Evolutionary conservation across 106 monocot species (phyloP), one percentile per base, ranked within the genome.

Genomic region (Dioscorea zingiberensis): DNA sequence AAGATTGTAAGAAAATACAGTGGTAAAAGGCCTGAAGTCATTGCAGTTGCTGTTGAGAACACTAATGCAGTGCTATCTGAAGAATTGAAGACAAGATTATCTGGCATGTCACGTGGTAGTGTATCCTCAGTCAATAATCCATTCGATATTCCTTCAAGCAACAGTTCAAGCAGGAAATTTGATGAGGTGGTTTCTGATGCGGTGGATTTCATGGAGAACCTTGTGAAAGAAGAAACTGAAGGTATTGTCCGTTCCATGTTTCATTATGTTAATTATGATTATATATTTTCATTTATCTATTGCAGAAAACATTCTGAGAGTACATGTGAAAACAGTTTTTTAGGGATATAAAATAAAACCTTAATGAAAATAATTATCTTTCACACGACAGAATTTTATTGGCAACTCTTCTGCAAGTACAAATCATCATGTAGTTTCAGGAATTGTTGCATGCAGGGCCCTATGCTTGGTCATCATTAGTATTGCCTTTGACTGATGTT

Each of bases 1-100:
- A 98, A 98, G 64, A 80, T 93, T 69, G 93, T 93, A 4, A 81
- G 93, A 48, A 98, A 89, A 72, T 93, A 98, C 62, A 93, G 93
- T 63, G 81, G 89, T 45, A 89, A 87, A 75, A 81, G 93, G 51
- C 98, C 98, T 63, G 98, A 98, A 68, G 93, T 98, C 32, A 82
- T 98, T 69, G 80, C 78, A n/a, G 54, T 89, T 80, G 98, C 98
- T 27, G 72, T 81, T 2, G 98, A 98, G 69, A 93, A 84, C 56
- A 76, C 89, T 21, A 55, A 55, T 48, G 88, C 76, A 44, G 87
- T 80, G 71, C 67, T 85, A 18, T 19, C 74, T 27, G 85, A 88
- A 63, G 85, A 86, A 47, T 45, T 86, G 8, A 72, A 48, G 67
- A 55, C 69, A 12, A 75, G 74, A 59, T 75, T 88, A 66, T 85